Conservation (phyloP, 306 rosid genomes). For the Vigna angularis region DNA sequence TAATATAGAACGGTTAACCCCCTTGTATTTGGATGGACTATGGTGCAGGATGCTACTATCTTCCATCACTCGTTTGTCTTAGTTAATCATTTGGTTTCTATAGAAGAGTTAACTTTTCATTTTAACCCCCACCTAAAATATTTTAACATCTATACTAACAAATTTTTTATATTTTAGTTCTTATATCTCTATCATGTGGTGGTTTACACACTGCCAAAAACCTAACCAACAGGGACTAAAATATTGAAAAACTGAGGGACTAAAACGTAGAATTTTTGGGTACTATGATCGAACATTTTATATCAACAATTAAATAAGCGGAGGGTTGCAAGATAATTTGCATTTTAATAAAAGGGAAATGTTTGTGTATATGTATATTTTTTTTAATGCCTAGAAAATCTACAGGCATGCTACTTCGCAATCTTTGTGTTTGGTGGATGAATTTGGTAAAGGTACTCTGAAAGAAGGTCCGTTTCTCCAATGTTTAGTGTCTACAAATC, state of each 20-base stretch:
- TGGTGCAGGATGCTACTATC: slow-evolving; percentile 25
- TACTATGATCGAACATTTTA: not conserved
- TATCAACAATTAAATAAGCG: slow-evolving; percentile 16
- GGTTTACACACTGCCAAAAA: not conserved
- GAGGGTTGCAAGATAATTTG: slow-evolving; percentile 26
- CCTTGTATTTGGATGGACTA: slow-evolving; percentile 37
- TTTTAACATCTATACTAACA: not conserved
- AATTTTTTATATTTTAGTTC: not conserved
- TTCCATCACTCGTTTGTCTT: not conserved
- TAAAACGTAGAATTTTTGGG: not conserved
- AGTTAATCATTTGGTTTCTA: not conserved
- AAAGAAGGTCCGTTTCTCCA: slow-evolving; percentile 83
- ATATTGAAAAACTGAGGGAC: not conserved
- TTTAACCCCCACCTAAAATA: not conserved
- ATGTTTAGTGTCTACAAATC: slow-evolving; percentile 19
- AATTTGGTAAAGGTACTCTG: slow-evolving; percentile 98
- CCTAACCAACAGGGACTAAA: not conserved
- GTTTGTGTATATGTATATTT: not conserved
- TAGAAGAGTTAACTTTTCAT: not conserved
- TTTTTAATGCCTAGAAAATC: slow-evolving; percentile 25
- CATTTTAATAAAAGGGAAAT: slow-evolving; percentile 14
- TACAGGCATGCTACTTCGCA: slow-evolving; percentile 87
- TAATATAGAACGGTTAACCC: slow-evolving; percentile 13
- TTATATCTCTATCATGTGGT: not conserved
- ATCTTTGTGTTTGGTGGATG: slow-evolving; percentile 87